Evolutionary conservation across 2,329 filamentous ascomycete species (phyloP), one percentile per base, ranked within the genome.

Genomic region (Sarocladium oryzae): DNA sequence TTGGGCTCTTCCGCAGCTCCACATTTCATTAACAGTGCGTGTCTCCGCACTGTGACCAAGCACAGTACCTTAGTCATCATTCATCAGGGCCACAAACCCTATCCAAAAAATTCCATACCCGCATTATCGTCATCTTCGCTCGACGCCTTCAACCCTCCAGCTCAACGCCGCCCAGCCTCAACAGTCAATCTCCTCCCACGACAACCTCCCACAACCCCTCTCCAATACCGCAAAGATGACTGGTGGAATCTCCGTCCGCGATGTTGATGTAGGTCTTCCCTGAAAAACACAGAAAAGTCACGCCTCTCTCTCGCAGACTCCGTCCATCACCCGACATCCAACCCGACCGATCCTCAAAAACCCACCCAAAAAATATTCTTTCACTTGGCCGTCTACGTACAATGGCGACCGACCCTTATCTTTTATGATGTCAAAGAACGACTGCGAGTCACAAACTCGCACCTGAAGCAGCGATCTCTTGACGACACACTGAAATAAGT

Each of bases 241-340:
- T 70, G 81, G 85, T 74, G 88, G 86, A 74, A 80, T 89, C 72
- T 82, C 78, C 66, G 88, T 92, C 76, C 86, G 87, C 77, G 88
- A 91, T 78, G 87, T 91, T 72, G 85, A 88, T 81, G 85, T 88
- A 84, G 75, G 82, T 82, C 54, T 57, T 63, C 59, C 65, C 58
- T 64, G 36, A 40, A 36, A 36, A 36, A 59, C 56, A 54, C 58
- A 53, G 30, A 53, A 46, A 54, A 57, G 37, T 43, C 28, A 46
- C 51, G 51, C 53, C 38, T 24, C 50, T 49, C 53, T 52, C 55
- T 57, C 56, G 56, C 56, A 53, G 56, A 57, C 55, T 52, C 56
- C 43, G 53, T 32, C 56, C 49, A 57, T 53, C 54, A 43, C 54
- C 21, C 26, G 9, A 28, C n/a, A 21, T 21, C 21, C 36, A 13